These are phyloP conservation scores for Hypoxylon sp. DNA, from an alignment of 2,329 filamentous ascomycete genomes.

Conservation along the genomic window DNA sequence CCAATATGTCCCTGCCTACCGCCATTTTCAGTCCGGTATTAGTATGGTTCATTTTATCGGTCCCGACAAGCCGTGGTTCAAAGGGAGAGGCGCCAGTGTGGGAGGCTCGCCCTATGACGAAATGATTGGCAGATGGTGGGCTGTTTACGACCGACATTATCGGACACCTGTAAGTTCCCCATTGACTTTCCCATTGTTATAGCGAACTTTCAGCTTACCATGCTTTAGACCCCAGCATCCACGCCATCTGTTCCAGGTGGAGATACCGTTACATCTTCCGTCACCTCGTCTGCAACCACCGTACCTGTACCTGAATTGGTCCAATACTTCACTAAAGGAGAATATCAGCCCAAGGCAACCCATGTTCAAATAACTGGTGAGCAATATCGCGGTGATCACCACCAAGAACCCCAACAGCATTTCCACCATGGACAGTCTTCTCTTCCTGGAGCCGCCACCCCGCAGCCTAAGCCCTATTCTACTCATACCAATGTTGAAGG, in stretches of 20 bases:
- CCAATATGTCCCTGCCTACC: slow-evolving; percentile 96
- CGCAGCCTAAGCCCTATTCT: slow-evolving; percentile 42
- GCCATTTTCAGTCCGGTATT: slow-evolving; percentile 91
- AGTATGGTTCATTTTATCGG: slow-evolving; percentile 97
- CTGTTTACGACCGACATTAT: slow-evolving; percentile 92
- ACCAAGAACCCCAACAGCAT: slow-evolving; percentile 44
- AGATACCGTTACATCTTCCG: not conserved
- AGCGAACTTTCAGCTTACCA: slow-evolving; percentile 40
- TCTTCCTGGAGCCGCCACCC: slow-evolving; percentile 46
- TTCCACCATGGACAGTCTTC: slow-evolving; percentile 24
- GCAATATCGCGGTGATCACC: slow-evolving; percentile 51
- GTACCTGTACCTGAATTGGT: slow-evolving; percentile 57
- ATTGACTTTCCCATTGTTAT: slow-evolving; percentile 16
- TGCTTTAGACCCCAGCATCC: slow-evolving; percentile 41
- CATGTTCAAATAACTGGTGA: slow-evolving; percentile 53
- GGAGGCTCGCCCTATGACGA: slow-evolving; percentile 81
- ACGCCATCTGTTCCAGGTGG: slow-evolving; percentile 15
- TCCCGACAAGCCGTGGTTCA: slow-evolving; percentile 87
- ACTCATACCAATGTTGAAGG: slow-evolving; percentile 59
- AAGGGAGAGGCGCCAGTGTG: slow-evolving; percentile 69
- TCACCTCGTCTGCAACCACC: slow-evolving; percentile 10
- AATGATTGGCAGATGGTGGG: slow-evolving; percentile 92
- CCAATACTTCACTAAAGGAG: slow-evolving; percentile 69
- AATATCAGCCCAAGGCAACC: slow-evolving; percentile 60
- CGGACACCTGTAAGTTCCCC: slow-evolving; percentile 63